A percentile compares a stretch with the other conserved stretches of the same genome.
phyloP scores from a whole-genome alignment of 768 basidiomycete genomes.

The Russula olivacea region DNA sequence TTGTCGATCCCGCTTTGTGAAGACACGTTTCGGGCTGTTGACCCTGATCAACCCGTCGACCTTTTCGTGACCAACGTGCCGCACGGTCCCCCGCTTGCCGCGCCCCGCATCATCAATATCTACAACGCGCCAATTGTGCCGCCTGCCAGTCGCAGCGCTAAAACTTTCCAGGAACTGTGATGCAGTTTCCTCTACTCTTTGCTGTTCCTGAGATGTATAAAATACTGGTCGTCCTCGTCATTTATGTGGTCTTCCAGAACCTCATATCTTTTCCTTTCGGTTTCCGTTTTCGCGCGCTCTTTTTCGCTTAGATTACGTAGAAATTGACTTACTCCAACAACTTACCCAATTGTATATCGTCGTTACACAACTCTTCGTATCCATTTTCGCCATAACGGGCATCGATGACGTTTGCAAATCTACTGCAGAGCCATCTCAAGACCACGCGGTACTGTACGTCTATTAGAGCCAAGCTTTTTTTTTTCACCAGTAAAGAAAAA shows the following conservation, averaged over 20 bases:
- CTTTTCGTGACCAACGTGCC: constrained; percentile 12
- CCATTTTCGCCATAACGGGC: too few relatives aligned
- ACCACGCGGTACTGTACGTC: not conserved
- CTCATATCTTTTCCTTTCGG: not conserved
- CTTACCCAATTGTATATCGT: not conserved
- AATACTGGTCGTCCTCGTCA: too few relatives aligned
- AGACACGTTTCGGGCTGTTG: constrained; percentile 16
- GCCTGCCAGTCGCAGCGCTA: constrained; percentile 9
- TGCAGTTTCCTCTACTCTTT: too few relatives aligned
- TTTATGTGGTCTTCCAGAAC: not conserved
- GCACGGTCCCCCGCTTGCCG: constrained; percentile 17
- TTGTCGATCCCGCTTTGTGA: not conserved
- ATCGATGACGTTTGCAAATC: not conserved
- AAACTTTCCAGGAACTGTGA: constrained; percentile 8
- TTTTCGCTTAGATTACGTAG: not conserved
- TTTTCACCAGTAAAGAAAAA: too few relatives aligned
- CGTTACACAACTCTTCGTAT: not conserved
- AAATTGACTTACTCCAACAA: not conserved
- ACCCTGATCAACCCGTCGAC: constrained; percentile 10
- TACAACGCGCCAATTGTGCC: constrained; percentile 3
- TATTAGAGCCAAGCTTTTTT: not conserved
- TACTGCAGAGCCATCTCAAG: not conserved
- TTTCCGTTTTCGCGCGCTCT: too few relatives aligned
- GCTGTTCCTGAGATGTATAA: too few relatives aligned
- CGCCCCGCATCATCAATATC: not conserved